phyloP scores from a whole-genome alignment of 2,329 filamentous ascomycete species.

The Cladosporium velox region DNA sequence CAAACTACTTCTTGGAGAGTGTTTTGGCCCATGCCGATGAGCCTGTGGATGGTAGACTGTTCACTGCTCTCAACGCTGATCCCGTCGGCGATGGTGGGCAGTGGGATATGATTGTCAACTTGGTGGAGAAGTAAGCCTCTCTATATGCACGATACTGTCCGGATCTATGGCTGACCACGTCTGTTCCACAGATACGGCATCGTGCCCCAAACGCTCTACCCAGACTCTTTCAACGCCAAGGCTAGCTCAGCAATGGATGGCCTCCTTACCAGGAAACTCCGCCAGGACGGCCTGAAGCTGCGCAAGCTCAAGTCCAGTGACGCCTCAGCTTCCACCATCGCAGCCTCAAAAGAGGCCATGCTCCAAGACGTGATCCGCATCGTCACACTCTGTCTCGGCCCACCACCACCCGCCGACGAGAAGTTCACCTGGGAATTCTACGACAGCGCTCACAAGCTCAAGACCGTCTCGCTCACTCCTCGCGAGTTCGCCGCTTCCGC shows the following conservation, averaged over 20 bases:
- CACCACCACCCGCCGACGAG: conserved; percentile 68
- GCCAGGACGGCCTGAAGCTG: conserved; percentile 77
- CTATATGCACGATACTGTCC: no score
- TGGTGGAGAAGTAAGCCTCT: conserved; percentile 75
- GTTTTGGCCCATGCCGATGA: conserved; percentile 72
- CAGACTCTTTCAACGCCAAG: conserved; percentile 77
- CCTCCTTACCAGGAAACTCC: conserved; percentile 78
- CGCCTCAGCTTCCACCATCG: conserved; percentile 42
- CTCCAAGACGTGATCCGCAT: conserved; percentile 78
- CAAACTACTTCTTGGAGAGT: conserved; percentile 85
- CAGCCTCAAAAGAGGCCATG: conserved; percentile 68
- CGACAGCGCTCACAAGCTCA: conserved; percentile 66
- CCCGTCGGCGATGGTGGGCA: conserved; percentile 82
- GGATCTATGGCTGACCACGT: neutral
- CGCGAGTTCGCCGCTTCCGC: conserved; percentile 69
- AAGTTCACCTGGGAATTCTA: conserved; percentile 80
- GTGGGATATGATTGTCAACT: conserved; percentile 87
- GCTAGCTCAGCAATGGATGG: conserved; percentile 69
- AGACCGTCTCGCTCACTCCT: conserved; percentile 66
- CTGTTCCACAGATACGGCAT: conserved; percentile 81
- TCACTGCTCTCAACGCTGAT: conserved; percentile 67
- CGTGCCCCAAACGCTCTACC: conserved; percentile 76
- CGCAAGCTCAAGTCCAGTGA: conserved; percentile 56
- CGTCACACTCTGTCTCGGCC: conserved; percentile 79
- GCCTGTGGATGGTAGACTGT: conserved; percentile 70